Conservation (phyloP, 176 grass and related monocot genomes). For the Rhynchospora tenuis region DNA sequence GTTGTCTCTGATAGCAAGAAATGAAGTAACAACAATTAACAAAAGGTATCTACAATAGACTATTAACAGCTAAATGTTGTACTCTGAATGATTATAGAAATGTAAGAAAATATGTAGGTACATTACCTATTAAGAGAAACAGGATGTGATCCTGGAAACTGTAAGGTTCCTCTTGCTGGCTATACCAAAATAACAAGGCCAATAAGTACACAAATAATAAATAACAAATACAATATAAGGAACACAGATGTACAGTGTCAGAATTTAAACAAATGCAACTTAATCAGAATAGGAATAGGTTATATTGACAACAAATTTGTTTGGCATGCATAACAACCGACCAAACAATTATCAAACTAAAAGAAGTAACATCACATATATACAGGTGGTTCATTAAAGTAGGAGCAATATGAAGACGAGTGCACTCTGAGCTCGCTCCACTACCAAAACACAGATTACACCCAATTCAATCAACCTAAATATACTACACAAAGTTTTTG, state of each 20-base stretch:
- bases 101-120: neutral
- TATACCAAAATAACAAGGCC: conserved; percentile 32
- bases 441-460: no score
- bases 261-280: neutral
- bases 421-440: no score
- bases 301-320: neutral
- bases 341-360: neutral
- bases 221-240: neutral
- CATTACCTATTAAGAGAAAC: conserved; percentile 93
- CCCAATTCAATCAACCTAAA: no score
- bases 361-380: neutral
- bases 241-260: neutral
- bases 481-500: no score
- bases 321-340: neutral
- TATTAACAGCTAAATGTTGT: neutral
- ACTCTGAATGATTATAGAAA: neutral
- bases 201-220: neutral
- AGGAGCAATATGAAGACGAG: no score
- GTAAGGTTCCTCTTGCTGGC: conserved; percentile 51
- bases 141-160: conserved; percentile 98
- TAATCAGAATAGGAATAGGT: neutral
- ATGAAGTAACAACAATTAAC: conserved; percentile 1
- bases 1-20: conserved; percentile 65
- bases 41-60: neutral
- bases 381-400: no score